Evolutionary conservation across 2,329 filamentous ascomycete genomes (phyloP), one percentile per base, ranked within the genome.

Genomic region (Kalmusia sp.): DNA sequence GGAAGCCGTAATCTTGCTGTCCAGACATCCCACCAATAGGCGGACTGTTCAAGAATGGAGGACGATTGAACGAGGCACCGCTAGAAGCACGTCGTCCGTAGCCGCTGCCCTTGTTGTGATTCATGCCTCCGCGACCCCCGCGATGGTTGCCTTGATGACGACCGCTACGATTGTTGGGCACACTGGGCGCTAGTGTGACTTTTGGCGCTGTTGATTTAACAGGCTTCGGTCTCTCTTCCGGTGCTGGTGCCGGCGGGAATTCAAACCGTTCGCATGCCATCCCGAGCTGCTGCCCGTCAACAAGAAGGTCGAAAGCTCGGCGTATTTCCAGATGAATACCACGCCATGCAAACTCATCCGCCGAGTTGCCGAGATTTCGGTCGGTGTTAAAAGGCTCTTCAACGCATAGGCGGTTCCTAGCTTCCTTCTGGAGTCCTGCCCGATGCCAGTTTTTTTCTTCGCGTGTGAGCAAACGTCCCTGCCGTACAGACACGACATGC

Each of bases 331-430:
- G 76, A 71, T 99, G 95, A 25, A 99, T 84, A 1, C 95, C 95
- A 45, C 90, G 86, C 76, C 96, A 97, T 0, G 95, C 93, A 37
- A 91, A 96, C 71, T 96, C 93, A 70, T 99, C 95, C 7, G 92
- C 95, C 2, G 95, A 98, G 66, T 99, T 99, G 35, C 93, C 95
- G 39, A 99, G 81, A 71, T 99, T 99, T 35, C 95, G 86, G 30
- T 84, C 83, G 3, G 84, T 89, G 67, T 96, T 99, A 80, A 99
- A 99, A 0, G 95, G 95, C 73, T 99, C 95, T 71, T 99, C 95
- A 9, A 99, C 91, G 71, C 93, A 97, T 27, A 99, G 82, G 58
- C 90, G 87, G 67, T 96, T 95, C 67, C 76, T 71, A 14, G 76
- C 77, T 53, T 81, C 79, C 64, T 80, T 80, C 37, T 71, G 68